phyloP scores from a whole-genome alignment of 208 protist genomes.

The Leishmania lainsoni region DNA sequence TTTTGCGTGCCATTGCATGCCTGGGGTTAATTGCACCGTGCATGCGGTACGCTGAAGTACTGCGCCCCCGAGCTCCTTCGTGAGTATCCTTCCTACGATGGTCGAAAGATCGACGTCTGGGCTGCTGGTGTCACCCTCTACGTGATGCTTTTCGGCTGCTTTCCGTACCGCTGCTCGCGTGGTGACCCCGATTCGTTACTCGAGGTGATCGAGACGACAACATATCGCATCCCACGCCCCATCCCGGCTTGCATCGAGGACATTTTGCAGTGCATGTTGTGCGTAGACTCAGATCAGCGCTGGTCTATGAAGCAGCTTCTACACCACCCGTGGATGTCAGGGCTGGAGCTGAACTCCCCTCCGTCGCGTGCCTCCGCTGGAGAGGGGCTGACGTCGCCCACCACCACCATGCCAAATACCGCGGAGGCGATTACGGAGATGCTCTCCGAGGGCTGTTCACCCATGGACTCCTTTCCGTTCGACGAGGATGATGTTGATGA shows the following conservation, averaged over 20 bases:
- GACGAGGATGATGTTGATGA: constrained; percentile 35
- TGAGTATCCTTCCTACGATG: constrained; percentile 84
- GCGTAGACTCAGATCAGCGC: constrained; percentile 63
- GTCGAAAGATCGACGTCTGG: constrained; percentile 90
- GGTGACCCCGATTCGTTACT: constrained; percentile 59
- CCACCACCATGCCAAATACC: neutral
- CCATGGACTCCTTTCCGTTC: constrained; percentile 24
- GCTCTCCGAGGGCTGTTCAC: constrained; percentile 22
- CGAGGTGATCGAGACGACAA: constrained; percentile 52
- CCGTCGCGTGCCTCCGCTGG: neutral
- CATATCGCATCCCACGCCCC: constrained; percentile 52
- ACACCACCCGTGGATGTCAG: constrained; percentile 65
- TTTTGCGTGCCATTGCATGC: constrained; percentile 76
- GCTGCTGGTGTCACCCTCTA: constrained; percentile 88
- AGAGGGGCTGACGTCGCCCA: neutral
- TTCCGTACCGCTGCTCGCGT: constrained; percentile 90
- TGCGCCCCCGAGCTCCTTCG: constrained; percentile 82
- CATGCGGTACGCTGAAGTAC: constrained; percentile 84
- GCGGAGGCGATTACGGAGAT: constrained; percentile 6
- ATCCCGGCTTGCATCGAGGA: constrained; percentile 57
- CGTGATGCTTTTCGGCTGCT: constrained; percentile 89
- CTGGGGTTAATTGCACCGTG: constrained; percentile 43
- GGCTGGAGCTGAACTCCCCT: constrained; percentile 10
- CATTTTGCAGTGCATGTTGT: constrained; percentile 77
- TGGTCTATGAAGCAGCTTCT: constrained; percentile 83